A percentile compares a stretch with the other conserved stretches of the same genome.
These are phyloP conservation scores for Sordariomycetes sp. DNA, from an alignment of 2,329 filamentous ascomycete species.

Conservation along the genomic window DNA sequence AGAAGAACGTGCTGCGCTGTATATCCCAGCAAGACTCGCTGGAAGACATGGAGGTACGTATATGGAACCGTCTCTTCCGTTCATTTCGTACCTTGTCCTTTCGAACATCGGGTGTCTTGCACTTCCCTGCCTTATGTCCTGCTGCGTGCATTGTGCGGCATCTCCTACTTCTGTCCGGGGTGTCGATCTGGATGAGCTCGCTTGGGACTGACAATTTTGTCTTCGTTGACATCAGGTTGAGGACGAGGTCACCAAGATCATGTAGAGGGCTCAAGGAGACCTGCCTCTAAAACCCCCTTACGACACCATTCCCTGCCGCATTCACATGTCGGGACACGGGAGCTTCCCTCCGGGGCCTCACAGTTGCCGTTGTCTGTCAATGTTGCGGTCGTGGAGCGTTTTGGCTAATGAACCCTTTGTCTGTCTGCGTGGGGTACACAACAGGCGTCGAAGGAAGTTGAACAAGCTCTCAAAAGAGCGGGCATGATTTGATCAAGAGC, in stretches of 20 bases:
- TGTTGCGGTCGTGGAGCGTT: conserved; percentile 1
- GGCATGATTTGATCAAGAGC: conserved; percentile 23
- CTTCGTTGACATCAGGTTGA: conserved; percentile 53
- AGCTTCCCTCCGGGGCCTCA: neutral
- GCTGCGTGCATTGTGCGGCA: neutral
- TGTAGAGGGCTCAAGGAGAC: conserved; percentile 36
- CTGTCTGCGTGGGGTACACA: neutral
- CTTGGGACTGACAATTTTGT: conserved; percentile 3
- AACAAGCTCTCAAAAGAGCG: conserved; percentile 20
- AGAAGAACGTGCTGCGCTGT: conserved; percentile 94
- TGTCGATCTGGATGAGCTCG: neutral
- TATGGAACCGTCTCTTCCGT: conserved; percentile 7
- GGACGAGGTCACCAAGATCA: conserved; percentile 82
- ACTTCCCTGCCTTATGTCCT: neutral
- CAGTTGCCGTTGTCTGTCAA: neutral
- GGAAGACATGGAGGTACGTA: conserved; percentile 97
- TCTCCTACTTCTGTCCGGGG: neutral
- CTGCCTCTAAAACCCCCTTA: neutral
- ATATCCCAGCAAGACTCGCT: conserved; percentile 96
- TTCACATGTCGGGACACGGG: neutral
- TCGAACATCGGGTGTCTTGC: neutral
- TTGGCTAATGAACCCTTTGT: conserved; percentile 6
- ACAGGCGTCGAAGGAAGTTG: conserved; percentile 15
- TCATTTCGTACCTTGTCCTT: neutral
- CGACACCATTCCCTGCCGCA: neutral